phyloP scores from a whole-genome alignment of 169 alveolate genomes.

The Pseudocohnilembus persalinus region DNA sequence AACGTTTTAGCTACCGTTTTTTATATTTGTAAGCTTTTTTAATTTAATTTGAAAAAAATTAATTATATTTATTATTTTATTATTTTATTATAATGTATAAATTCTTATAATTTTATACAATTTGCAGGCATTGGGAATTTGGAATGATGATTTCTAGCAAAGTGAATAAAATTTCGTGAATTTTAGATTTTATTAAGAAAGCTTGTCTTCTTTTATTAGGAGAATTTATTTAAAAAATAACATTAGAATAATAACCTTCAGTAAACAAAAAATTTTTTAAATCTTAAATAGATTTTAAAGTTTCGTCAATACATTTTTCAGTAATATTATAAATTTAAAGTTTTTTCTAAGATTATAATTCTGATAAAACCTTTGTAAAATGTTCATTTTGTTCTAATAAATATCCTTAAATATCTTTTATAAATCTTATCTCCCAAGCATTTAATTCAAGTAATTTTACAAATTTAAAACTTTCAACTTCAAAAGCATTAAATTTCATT shows the following conservation, averaged over 20 bases:
- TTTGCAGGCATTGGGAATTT: neutral
- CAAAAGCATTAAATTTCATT: neutral
- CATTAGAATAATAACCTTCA: neutral
- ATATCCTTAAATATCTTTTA: neutral
- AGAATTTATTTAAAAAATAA: neutral
- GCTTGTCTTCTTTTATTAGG: neutral
- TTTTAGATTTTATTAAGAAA: neutral
- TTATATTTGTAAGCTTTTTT: too few species aligned
- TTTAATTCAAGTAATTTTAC: neutral
- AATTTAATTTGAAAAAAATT: too few species aligned
- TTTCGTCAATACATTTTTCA: neutral
- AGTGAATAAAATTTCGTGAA: neutral
- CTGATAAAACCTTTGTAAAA: neutral
- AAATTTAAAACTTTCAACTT: neutral
- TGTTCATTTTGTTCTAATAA: neutral
- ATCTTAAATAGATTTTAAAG: neutral
- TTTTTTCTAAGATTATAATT: too few species aligned
- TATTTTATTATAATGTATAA: neutral
- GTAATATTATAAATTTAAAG: neutral
- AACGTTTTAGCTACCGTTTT: too few species aligned
- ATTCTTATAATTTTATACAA: neutral
- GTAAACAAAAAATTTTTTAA: neutral
- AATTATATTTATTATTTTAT: too few species aligned
- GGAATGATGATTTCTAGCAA: neutral
- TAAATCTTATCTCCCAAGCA: neutral